Evolutionary conservation across 306 rosid species (phyloP).

Genomic region (Erythrophleum fordii): DNA sequence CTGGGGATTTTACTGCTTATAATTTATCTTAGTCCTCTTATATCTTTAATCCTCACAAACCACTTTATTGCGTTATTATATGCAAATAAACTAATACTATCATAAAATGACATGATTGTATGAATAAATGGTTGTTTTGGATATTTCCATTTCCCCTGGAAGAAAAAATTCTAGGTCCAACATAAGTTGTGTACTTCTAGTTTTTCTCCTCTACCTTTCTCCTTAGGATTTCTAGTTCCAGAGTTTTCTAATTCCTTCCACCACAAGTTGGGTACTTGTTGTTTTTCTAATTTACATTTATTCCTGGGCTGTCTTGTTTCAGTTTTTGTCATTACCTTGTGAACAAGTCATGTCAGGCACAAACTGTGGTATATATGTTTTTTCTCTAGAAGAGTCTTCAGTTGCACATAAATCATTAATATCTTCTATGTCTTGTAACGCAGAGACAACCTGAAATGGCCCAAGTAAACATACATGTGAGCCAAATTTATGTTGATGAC

Average conservation of each 20-base stretch:
- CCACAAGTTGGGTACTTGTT: neutral
- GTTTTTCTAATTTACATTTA: neutral
- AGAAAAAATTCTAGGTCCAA: neutral
- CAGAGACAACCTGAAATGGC: slow-evolving; percentile 51
- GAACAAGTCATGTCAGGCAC: neutral
- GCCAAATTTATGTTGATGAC: slow-evolving; percentile 26
- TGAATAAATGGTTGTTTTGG: neutral
- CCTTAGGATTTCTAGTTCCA: slow-evolving; percentile 3
- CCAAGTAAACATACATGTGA: slow-evolving; percentile 3
- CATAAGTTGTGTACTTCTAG: neutral
- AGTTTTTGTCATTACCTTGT: slow-evolving; percentile 41
- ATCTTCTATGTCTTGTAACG: slow-evolving; percentile 48
- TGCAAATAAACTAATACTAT: neutral
- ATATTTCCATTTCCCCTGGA: neutral
- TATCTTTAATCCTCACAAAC: neutral
- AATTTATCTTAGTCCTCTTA: slow-evolving; percentile 39
- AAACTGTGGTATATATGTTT: slow-evolving; percentile 4
- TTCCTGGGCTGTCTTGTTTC: neutral
- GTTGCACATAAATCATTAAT: neutral
- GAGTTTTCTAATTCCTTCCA: slow-evolving; percentile 21
- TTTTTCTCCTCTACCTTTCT: slow-evolving; percentile 15
- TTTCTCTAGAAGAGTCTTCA: slow-evolving; percentile 38
- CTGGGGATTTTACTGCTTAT: neutral
- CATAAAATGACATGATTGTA: neutral
- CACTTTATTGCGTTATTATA: neutral